These are phyloP conservation scores for Scedosporium dehoogii DNA, from an alignment of 2,329 filamentous ascomycete species.

Conservation along the genomic window DNA sequence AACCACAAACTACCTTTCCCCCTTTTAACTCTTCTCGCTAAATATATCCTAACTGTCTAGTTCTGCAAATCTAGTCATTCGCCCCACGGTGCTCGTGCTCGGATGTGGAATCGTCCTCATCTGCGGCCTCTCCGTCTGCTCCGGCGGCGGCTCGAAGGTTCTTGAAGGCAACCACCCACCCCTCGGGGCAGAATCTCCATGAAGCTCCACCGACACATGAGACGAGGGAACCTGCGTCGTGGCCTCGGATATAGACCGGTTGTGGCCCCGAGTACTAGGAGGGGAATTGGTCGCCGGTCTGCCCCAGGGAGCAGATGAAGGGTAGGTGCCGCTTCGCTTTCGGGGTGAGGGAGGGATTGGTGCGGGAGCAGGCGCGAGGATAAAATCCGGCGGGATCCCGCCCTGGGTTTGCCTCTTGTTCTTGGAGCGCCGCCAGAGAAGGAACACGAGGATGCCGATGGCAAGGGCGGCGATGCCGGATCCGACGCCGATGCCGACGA, in stretches of 20 bases:
- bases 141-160: not conserved
- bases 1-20: too few relatives aligned
- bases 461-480: not conserved
- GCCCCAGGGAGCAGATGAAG: not conserved
- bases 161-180: not conserved
- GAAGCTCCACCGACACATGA: not conserved
- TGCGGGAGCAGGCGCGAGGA: conserved; percentile 1
- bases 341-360: not conserved
- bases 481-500: conserved; percentile 7
- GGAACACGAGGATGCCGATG: conserved; percentile 1
- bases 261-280: not conserved
- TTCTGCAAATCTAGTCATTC: conserved; percentile 6
- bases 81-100: not conserved
- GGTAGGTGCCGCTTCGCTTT: not conserved
- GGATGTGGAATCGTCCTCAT: conserved; percentile 6
- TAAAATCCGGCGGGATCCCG: not conserved
- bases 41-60: not conserved
- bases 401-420: not conserved
- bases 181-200: not conserved
- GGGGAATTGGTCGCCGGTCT: not conserved
- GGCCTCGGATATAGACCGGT: not conserved
- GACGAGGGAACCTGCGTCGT: conserved; percentile 4
- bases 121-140: not conserved
- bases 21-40: not conserved
- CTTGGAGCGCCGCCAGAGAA: not conserved